phyloP scores from a whole-genome alignment of 805 yeast species.

The Candida railenensis region DNA sequence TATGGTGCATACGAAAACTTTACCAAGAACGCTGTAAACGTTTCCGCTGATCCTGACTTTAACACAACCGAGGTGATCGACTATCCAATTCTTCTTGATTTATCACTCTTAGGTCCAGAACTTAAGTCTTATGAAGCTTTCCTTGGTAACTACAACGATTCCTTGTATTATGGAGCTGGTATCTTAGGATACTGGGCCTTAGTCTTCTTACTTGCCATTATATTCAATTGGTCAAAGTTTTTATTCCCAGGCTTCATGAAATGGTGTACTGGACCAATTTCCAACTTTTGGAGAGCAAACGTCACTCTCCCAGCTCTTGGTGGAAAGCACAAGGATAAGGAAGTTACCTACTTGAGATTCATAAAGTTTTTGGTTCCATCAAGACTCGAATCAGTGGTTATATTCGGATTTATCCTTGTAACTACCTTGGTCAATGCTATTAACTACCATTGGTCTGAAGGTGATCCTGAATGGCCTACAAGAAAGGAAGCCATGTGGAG shows the following conservation, averaged over 20 bases:
- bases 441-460: conserved; percentile 23
- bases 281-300: conserved; percentile 31
- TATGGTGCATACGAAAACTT: conserved; percentile 14
- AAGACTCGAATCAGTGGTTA: conserved; percentile 33
- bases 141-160: conserved; percentile 41
- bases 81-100: conserved; percentile 2
- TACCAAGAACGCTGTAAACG: conserved; percentile 10
- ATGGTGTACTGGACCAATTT: conserved; percentile 22
- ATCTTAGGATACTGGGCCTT: conserved; percentile 31
- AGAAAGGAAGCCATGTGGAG: conserved; percentile 28
- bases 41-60: neutral
- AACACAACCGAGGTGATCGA: conserved; percentile 14
- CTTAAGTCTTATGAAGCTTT: conserved; percentile 31
- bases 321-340: conserved; percentile 28
- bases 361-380: conserved; percentile 40
- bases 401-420: conserved; percentile 29
- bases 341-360: conserved; percentile 17
- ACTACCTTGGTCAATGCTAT: conserved; percentile 22
- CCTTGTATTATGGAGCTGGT: conserved; percentile 43
- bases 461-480: conserved; percentile 35
- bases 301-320: conserved; percentile 39
- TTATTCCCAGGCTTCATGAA: conserved; percentile 19
- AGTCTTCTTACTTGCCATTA: conserved; percentile 21
- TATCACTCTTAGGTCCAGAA: neutral
- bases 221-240: conserved; percentile 30